Evolutionary conservation across 1,284 basidiomycete species (phyloP).

Genomic region (Taiwanofungus camphoratus): DNA sequence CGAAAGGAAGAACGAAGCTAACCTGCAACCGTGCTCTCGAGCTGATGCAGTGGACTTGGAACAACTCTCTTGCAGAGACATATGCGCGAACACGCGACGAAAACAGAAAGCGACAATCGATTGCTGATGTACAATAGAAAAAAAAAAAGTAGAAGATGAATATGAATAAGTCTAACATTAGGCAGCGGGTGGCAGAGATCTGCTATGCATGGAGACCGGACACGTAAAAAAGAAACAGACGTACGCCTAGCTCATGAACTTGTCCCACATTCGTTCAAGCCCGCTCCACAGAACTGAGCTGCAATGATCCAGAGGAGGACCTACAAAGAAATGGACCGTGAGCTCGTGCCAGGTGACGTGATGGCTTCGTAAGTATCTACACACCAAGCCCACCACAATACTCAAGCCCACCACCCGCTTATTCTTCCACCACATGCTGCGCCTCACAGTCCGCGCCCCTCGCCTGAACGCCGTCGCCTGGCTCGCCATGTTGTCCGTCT

Average conservation of each 20-base stretch:
- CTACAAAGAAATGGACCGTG: constrained; percentile 29
- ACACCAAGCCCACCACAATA: constrained; percentile 70
- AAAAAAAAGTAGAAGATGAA: too few species aligned
- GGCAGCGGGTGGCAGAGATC: too few species aligned
- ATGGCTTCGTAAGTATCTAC: constrained; percentile 27
- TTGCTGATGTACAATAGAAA: too few species aligned
- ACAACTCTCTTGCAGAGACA: too few species aligned
- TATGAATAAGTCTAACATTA: too few species aligned
- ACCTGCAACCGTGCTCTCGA: too few species aligned
- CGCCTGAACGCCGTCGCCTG: constrained; percentile 96
- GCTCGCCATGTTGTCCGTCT: constrained; percentile 93
- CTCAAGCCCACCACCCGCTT: constrained; percentile 70
- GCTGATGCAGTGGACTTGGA: too few species aligned
- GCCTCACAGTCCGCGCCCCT: constrained; percentile 79
- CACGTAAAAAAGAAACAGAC: too few species aligned
- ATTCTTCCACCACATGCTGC: constrained; percentile 98
- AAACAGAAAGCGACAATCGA: too few species aligned
- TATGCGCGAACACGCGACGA: too few species aligned
- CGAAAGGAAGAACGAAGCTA: too few species aligned
- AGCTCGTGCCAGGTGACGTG: constrained; percentile 7
- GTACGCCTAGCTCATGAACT: constrained; percentile 25
- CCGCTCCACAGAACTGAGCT: constrained; percentile 84
- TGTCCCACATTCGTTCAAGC: constrained; percentile 56
- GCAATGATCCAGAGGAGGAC: constrained; percentile 74
- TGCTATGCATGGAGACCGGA: too few species aligned